Evolutionary conservation across 345 rosid genomes (phyloP), one percentile per base, ranked within the genome.

Genomic region (Moringa oleifera): DNA sequence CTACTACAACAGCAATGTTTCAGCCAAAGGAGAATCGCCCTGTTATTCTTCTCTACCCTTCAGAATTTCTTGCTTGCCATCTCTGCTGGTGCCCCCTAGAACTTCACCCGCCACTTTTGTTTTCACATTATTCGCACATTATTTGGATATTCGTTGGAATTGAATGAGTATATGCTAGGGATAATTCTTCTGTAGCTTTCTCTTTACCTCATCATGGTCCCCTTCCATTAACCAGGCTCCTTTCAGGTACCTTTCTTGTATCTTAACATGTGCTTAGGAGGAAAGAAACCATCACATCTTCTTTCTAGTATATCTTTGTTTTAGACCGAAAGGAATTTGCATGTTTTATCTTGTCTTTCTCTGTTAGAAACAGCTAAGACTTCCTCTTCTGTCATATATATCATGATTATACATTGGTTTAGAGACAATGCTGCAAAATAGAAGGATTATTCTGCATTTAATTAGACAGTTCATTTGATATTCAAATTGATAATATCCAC

Each of bases 1-100:
- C 17, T 41, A 33, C 37, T 33, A 4, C 37, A 68, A 33, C 37
- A n/a, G 46, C 51, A 64, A 49, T 50, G 53, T 59, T 61, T 59
- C 63, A 76, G 84, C 81, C 84, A 77, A 69, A 68, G 75, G 69
- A 71, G 77, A 68, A 63, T 66, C 41, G 62, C 84, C 20, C 81
- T 68, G 81, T 66, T 58, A 76, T 76, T 76, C 81, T 55, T 54
- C 68, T 62, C 77, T 64, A 65, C 80, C 45, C 57, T 28, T 18
- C 13, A 28, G 47, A 15, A 18, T 51, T 57, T 45, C 19, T 58
- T 28, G 33, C 33, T 19, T 24, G 8, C 25, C 45, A 1, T 25
- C 16, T 18, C 36, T 57, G 62, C 49, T 50, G 11, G 25, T 46
- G 23, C 33, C 33, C 41, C 41, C 36, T 58, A n/a, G 33, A 28